Conservation (phyloP, 139 green algal genomes). For the Chlorokybus atmophyticus region DNA sequence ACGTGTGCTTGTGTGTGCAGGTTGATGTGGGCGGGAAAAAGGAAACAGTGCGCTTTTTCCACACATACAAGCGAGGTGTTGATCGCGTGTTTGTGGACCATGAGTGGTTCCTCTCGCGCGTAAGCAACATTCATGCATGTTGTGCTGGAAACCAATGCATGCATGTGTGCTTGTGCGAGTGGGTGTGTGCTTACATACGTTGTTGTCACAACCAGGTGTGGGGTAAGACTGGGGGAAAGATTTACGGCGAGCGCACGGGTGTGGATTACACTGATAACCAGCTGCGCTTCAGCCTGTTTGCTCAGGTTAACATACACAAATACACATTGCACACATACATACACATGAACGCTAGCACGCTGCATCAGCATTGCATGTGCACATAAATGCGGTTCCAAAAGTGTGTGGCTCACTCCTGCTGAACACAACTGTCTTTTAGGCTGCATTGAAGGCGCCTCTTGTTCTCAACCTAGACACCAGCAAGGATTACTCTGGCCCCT, state of each 20-base stretch:
- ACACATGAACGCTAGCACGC: too few species aligned
- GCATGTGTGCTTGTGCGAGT: too few species aligned
- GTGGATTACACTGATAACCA: slow-evolving; percentile 92
- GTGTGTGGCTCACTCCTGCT: too few species aligned
- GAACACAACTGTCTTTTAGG: too few species aligned
- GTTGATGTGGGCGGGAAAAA: slow-evolving; percentile 20
- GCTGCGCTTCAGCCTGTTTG: slow-evolving; percentile 90
- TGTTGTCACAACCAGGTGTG: too few species aligned
- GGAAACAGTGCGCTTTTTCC: slow-evolving; percentile 83
- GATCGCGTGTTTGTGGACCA: slow-evolving; percentile 95
- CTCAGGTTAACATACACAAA: too few species aligned
- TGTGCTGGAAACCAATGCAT: too few species aligned
- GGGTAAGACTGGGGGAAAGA: slow-evolving; percentile 88
- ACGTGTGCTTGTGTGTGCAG: slow-evolving; percentile 14
- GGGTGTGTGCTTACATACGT: too few species aligned
- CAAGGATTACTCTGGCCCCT: slow-evolving; percentile 10
- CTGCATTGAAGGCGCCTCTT: slow-evolving; percentile 26
- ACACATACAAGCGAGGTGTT: slow-evolving; percentile 87
- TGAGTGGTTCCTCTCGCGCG: slow-evolving; percentile 84
- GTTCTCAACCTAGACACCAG: slow-evolving; percentile 23
- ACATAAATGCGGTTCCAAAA: too few species aligned
- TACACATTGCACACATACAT: too few species aligned
- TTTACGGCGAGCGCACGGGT: slow-evolving; percentile 82
- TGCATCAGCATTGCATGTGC: too few species aligned
- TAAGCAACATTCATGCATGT: too few species aligned